A percentile compares a stretch with the other conserved stretches of the same genome.
Evolutionary conservation across 257 asterid species (phyloP).

Genomic region (Pogostemon cablin): DNA sequence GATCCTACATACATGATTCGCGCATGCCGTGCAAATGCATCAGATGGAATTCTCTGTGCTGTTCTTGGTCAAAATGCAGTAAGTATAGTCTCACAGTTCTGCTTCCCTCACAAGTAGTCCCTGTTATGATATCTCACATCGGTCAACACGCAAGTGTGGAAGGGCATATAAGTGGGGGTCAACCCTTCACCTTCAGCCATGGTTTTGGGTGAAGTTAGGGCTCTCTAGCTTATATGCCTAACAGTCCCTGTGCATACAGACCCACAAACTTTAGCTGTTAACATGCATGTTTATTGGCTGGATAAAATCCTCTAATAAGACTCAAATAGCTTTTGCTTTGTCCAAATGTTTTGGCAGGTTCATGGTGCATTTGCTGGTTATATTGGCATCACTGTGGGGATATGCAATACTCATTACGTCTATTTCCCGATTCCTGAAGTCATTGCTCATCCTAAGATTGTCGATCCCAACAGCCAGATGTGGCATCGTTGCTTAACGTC

Average conservation of each 20-base stretch:
- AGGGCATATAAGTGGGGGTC: too few relatives aligned
- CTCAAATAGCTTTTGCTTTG: background rate
- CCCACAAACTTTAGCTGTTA: background rate
- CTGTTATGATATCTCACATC: too few relatives aligned
- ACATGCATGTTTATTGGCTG: background rate
- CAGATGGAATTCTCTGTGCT: slow-evolving; percentile 93
- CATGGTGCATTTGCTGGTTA: slow-evolving; percentile 98
- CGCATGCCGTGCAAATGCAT: slow-evolving; percentile 98
- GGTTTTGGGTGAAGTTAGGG: too few relatives aligned
- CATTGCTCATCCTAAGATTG: slow-evolving; percentile 64
- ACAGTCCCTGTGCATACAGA: background rate
- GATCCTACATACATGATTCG: slow-evolving; percentile 99
- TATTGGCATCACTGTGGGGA: slow-evolving; percentile 93
- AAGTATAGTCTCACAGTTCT: slow-evolving; percentile 35
- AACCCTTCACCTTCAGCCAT: too few relatives aligned
- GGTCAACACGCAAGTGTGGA: too few relatives aligned
- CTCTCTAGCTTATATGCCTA: too few relatives aligned
- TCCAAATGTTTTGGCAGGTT: slow-evolving; percentile 55
- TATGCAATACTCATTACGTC: slow-evolving; percentile 92
- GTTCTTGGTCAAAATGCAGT: slow-evolving; percentile 99
- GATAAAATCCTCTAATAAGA: too few relatives aligned
- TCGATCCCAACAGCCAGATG: slow-evolving; percentile 95
- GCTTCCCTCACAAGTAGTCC: background rate
- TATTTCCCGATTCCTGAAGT: slow-evolving; percentile 94
- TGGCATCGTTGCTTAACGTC: slow-evolving; percentile 99